phyloP scores from a whole-genome alignment of 768 basidiomycete species.

The Pisolithus marmoratus region DNA sequence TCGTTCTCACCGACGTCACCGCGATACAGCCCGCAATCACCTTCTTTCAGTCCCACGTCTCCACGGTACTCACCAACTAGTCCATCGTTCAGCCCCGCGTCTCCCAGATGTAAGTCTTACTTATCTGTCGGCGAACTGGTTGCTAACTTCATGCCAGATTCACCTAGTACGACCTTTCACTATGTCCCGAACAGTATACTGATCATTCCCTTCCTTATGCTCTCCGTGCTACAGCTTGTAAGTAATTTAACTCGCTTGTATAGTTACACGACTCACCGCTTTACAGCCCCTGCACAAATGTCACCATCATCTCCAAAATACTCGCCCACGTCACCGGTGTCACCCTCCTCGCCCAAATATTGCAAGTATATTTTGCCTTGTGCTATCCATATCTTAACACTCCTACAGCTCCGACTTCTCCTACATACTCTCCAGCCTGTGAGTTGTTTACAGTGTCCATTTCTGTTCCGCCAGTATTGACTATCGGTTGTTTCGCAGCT shows the following conservation, averaged over 20 bases:
- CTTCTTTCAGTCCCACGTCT: constrained; percentile 86
- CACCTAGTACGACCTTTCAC: constrained; percentile 59
- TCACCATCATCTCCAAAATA: constrained; percentile 91
- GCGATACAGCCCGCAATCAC: constrained; percentile 82
- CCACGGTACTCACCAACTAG: constrained; percentile 87
- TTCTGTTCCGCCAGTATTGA: constrained; percentile 1
- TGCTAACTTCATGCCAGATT: constrained; percentile 43
- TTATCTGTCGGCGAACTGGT: neutral
- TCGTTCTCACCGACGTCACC: constrained; percentile 85
- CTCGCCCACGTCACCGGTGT: constrained; percentile 89
- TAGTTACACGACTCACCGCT: constrained; percentile 6
- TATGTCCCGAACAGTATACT: constrained; percentile 16
- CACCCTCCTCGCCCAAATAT: constrained; percentile 89
- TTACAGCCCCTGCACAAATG: constrained; percentile 67
- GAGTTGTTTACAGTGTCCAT: constrained; percentile 29
- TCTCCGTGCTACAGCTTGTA: constrained; percentile 49
- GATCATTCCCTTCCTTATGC: constrained; percentile 5
- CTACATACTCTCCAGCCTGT: constrained; percentile 86
- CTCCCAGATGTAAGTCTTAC: constrained; percentile 70
- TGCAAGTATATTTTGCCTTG: constrained; percentile 44
- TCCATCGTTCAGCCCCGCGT: constrained; percentile 89
- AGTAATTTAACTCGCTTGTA: constrained; percentile 23
- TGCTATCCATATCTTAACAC: constrained; percentile 6
- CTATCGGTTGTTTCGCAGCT: constrained; percentile 34
- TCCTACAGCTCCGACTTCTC: constrained; percentile 71